A percentile compares a stretch with the other conserved stretches of the same genome.
These are phyloP conservation scores for Penicillium rolfsii DNA, from an alignment of 2,329 filamentous ascomycete species.

Conservation along the genomic window DNA sequence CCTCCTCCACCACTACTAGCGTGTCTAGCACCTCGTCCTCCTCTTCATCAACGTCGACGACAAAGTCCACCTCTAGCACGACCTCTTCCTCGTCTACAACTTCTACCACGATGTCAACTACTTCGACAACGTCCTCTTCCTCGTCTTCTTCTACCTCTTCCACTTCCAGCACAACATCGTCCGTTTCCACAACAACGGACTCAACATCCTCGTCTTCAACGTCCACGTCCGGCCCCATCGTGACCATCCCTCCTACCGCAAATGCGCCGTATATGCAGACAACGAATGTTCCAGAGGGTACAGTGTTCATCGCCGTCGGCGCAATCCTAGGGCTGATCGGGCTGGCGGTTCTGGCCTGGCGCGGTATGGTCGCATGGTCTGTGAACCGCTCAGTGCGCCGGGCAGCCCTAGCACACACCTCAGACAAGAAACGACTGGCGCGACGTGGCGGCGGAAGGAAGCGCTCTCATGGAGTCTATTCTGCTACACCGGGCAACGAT, in stretches of 20 bases:
- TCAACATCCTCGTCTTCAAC: conserved; percentile 59
- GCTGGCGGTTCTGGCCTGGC: conserved; percentile 83
- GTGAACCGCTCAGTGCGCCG: conserved; percentile 88
- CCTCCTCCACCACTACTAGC: conserved; percentile 26
- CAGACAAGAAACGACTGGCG: conserved; percentile 71
- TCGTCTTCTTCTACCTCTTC: conserved; percentile 31
- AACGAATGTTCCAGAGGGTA: conserved; percentile 83
- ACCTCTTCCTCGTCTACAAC: conserved; percentile 20
- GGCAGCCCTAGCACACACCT: conserved; percentile 75
- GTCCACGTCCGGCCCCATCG: conserved; percentile 63
- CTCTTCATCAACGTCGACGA: conserved; percentile 21
- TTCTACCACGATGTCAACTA: conserved; percentile 24
- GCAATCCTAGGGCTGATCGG: conserved; percentile 83
- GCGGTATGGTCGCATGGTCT: conserved; percentile 82
- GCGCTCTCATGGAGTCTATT: conserved; percentile 33
- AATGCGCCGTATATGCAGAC: conserved; percentile 91
- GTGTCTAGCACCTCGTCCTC: conserved; percentile 21
- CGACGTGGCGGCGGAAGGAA: conserved; percentile 45
- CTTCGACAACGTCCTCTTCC: conserved; percentile 25
- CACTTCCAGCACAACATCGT: conserved; percentile 27
- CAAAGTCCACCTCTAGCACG: conserved; percentile 13
- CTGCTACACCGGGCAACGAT: conserved; percentile 38
- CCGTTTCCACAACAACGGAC: conserved; percentile 27
- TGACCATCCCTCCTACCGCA: conserved; percentile 78
- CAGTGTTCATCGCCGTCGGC: conserved; percentile 93